Evolutionary conservation across 768 basidiomycete genomes (phyloP).

Genomic region (Mycena maculata): DNA sequence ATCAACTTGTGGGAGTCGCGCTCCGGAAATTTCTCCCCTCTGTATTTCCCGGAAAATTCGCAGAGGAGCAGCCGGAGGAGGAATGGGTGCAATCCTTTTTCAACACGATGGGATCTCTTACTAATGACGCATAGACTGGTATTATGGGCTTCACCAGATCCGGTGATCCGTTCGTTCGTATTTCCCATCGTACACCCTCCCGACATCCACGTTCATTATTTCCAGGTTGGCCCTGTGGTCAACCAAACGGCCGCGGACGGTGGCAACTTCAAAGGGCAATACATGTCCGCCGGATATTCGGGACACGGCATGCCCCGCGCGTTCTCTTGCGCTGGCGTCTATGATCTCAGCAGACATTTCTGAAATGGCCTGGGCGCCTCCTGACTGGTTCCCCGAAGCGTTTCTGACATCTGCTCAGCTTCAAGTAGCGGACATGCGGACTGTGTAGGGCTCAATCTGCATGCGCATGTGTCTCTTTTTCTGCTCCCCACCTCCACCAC

Average conservation of each 20-base stretch:
- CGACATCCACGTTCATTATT: not conserved
- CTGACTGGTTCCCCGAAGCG: constrained; percentile 24
- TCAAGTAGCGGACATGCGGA: not conserved
- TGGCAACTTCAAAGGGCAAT: constrained; percentile 64
- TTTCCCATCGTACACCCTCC: not conserved
- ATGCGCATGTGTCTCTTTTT: too few species aligned
- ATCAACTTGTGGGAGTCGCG: constrained; percentile 56
- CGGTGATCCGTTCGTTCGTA: constrained; percentile 74
- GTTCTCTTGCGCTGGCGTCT: constrained; percentile 59
- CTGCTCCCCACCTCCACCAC: too few species aligned
- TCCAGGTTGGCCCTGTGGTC: constrained; percentile 73
- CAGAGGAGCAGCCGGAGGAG: constrained; percentile 68
- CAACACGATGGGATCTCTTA: not conserved
- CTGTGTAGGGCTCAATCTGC: too few species aligned
- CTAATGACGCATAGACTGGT: constrained; percentile 68
- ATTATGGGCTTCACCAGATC: constrained; percentile 81
- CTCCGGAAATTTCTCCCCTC: constrained; percentile 71
- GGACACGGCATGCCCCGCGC: constrained; percentile 88
- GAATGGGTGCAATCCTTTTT: constrained; percentile 77
- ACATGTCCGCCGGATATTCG: constrained; percentile 76
- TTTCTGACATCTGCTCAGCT: constrained; percentile 12
- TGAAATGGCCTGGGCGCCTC: constrained; percentile 5
- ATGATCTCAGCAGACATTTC: constrained; percentile 22
- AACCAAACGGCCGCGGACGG: constrained; percentile 38
- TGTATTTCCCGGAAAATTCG: constrained; percentile 67